Base-by-base conservation (phyloP, 768 basidiomycete species). In the Kwoniella bestiolae region DNA sequence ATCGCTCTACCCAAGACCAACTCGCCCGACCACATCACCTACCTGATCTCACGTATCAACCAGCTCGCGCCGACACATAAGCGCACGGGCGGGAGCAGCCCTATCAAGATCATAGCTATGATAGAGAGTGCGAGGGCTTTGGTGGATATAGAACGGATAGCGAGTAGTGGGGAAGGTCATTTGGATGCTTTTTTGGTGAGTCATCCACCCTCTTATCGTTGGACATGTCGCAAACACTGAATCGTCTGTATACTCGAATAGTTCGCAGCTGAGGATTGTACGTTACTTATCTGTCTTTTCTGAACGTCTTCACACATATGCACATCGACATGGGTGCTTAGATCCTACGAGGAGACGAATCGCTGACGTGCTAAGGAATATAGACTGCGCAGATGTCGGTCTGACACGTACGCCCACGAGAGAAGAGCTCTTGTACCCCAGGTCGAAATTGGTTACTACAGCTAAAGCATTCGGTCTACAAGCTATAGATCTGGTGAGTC, bases 211-310 rank as follows among this genome's bases (percentile, higher is more conserved):
- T n/a, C n/a, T n/a, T n/a, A n/a, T n/a, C n/a, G n/a, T n/a, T n/a
- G n/a, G n/a, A n/a, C n/a, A n/a, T n/a, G n/a, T n/a, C n/a, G n/a
- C n/a, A n/a, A n/a, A n/a, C n/a, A n/a, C n/a, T n/a, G n/a, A n/a
- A n/a, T n/a, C n/a, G n/a, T n/a, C n/a, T n/a, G n/a, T n/a, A n/a
- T n/a, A n/a, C n/a, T n/a, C n/a, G n/a, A n/a, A 55, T 41, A 95
- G 94, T 97, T 96, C 79, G 94, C 91, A 2, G 91, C 93, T 23
- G 94, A 97, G 83, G 94, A 97, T 74, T 95, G 92, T 93, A 79
- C 68, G 85, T 75, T 18, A 34, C 3, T 28, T 3, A 11, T 34
- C 46, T 26, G 2, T 12, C 7, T 55, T 7, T 26, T 3, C 21
- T n/a, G n/a, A n/a, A n/a, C n/a, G n/a, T n/a, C n/a, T n/a, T n/a